Conservation (phyloP, 2,329 filamentous ascomycete species). For the Alternaria incomplexa region DNA sequence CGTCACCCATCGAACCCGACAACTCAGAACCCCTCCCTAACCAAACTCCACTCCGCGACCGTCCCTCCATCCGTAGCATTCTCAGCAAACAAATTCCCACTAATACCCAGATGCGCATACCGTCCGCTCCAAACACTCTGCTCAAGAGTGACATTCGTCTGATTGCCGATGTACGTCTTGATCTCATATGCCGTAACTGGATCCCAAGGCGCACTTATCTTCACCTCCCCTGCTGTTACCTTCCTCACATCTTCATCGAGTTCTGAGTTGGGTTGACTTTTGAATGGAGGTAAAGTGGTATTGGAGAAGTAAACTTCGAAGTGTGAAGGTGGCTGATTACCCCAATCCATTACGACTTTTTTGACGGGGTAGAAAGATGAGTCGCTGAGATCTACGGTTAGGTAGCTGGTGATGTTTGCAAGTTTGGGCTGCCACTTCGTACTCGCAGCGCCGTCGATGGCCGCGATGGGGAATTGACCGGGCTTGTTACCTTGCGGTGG, state of each 20-base stretch:
- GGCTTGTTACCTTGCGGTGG: conserved; percentile 54
- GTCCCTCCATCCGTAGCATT: conserved; percentile 53
- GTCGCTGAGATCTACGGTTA: conserved; percentile 61
- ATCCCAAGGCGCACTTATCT: conserved; percentile 53
- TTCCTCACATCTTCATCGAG: conserved; percentile 15
- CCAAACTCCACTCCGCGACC: conserved; percentile 60
- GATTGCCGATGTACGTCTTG: conserved; percentile 51
- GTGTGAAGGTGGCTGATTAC: conserved; percentile 59
- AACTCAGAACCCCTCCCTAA: conserved; percentile 22
- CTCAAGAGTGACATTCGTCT: conserved; percentile 53
- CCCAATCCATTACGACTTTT: conserved; percentile 67
- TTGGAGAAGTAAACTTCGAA: conserved; percentile 65
- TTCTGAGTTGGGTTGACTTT: background rate
- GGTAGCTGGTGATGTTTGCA: conserved; percentile 57
- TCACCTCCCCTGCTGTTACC: conserved; percentile 33
- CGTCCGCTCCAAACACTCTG: conserved; percentile 51
- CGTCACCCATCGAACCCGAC: background rate
- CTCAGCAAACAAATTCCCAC: conserved; percentile 52
- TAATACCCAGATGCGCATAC: conserved; percentile 56
- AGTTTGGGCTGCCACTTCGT: conserved; percentile 70
- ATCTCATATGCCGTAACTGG: conserved; percentile 45
- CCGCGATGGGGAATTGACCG: conserved; percentile 72
- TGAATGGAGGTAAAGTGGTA: conserved; percentile 40
- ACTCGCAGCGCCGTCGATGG: conserved; percentile 69
- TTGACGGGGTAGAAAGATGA: conserved; percentile 50